phyloP scores from a whole-genome alignment of 1,284 basidiomycete genomes.

The Microbotryum saponariae region DNA sequence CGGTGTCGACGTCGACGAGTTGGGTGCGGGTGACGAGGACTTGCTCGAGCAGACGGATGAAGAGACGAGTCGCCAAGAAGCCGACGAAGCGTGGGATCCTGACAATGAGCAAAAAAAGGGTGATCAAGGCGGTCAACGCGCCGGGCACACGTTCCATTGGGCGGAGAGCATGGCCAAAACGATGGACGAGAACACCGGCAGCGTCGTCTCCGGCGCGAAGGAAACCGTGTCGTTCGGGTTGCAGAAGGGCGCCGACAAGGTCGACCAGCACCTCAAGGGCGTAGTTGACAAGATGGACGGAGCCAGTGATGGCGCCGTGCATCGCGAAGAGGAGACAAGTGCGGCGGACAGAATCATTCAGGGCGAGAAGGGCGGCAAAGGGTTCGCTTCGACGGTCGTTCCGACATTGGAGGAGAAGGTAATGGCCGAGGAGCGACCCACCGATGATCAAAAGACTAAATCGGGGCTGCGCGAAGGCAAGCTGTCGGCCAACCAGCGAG shows the following conservation, averaged over 20 bases:
- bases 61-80: conserved; percentile 33
- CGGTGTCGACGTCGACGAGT: conserved; percentile 85
- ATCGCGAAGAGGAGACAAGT: conserved; percentile 2
- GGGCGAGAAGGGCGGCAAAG: conserved; percentile 34
- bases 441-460: not conserved
- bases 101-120: conserved; percentile 56
- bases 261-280: not conserved
- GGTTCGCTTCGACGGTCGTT: conserved; percentile 58
- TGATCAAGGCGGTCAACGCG: conserved; percentile 6
- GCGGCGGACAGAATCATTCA: conserved; percentile 5
- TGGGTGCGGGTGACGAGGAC: conserved; percentile 60
- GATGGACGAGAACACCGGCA: conserved; percentile 8
- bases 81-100: conserved; percentile 61
- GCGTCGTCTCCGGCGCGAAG: conserved; percentile 4
- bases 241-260: conserved; percentile 7
- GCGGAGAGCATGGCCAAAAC: conserved; percentile 6
- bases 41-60: conserved; percentile 32
- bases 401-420: conserved; percentile 66
- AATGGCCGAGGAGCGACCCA: conserved; percentile 44
- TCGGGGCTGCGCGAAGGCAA: conserved; percentile 7
- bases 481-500: conserved; percentile 26
- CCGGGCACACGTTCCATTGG: conserved; percentile 9
- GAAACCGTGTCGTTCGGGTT: conserved; percentile 13
- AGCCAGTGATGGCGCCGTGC: not conserved
- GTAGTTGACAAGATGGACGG: conserved; percentile 4